Evolutionary conservation across 257 asterid species (phyloP).

Genomic region (Voacanga thouarsii): DNA sequence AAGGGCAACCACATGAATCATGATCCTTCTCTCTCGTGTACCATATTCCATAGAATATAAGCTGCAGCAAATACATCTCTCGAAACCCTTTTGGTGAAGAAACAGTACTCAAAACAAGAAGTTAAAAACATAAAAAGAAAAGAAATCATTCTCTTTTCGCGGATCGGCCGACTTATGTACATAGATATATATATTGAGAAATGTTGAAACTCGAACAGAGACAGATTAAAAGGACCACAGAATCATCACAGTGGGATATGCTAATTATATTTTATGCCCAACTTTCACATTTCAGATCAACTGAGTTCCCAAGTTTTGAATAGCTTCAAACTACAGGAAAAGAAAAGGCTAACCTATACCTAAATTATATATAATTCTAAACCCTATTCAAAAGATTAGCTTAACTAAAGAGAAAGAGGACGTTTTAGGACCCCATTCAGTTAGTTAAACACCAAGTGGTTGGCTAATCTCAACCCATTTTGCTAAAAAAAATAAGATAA

Average conservation of each 20-base stretch:
- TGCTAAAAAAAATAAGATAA: too few relatives aligned
- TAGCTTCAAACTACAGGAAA: constrained; percentile 41
- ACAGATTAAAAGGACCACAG: constrained; percentile 48
- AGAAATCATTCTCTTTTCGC: background rate
- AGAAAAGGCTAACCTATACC: constrained; percentile 35
- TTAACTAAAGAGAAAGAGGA: background rate
- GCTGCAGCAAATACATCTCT: too few relatives aligned
- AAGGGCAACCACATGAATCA: too few relatives aligned
- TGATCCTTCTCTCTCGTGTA: too few relatives aligned
- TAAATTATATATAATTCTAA: background rate
- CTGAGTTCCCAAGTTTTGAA: constrained; percentile 17
- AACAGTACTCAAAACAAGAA: background rate
- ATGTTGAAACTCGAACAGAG: background rate
- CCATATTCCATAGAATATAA: too few relatives aligned
- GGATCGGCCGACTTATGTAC: too few relatives aligned
- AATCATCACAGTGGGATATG: constrained; percentile 45
- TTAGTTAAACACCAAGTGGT: constrained; percentile 15
- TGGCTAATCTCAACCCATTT: background rate
- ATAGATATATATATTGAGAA: too few relatives aligned
- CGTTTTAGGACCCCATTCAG: constrained; percentile 9
- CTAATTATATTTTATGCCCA: constrained; percentile 12
- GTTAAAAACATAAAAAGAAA: too few relatives aligned
- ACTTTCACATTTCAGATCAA: constrained; percentile 16
- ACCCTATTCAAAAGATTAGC: constrained; percentile 23
- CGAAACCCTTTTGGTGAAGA: too few relatives aligned